phyloP scores from a whole-genome alignment of 345 rosid species.

The Firmiana major region DNA sequence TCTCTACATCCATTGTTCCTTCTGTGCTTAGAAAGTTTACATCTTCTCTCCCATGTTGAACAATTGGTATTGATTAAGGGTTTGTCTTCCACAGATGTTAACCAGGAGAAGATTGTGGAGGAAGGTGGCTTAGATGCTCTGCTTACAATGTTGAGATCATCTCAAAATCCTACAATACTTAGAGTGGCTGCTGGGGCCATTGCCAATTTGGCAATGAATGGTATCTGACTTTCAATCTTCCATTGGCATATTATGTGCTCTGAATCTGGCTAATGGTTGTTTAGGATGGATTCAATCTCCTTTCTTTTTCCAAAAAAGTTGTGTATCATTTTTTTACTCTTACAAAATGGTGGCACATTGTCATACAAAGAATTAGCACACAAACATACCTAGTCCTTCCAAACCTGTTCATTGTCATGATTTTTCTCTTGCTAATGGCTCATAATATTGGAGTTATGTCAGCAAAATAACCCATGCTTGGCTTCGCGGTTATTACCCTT shows the following conservation, averaged over 20 bases:
- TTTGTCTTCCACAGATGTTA: constrained; percentile 43
- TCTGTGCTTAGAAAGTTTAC: not conserved
- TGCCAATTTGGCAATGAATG: constrained; percentile 95
- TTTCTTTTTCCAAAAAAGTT: not conserved
- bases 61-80: not conserved
- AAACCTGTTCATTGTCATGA: not conserved
- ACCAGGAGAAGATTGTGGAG: constrained; percentile 85
- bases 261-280: not conserved
- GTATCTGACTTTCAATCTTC: constrained; percentile 29
- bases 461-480: too few species aligned
- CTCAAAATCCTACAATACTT: constrained; percentile 69
- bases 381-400: not conserved
- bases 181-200: constrained; percentile 96
- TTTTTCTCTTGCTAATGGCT: not conserved
- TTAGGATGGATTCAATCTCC: not conserved
- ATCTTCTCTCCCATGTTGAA: not conserved
- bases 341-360: not conserved
- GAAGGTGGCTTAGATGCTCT: constrained; percentile 90
- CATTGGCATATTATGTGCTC: constrained; percentile 9
- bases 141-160: constrained; percentile 59
- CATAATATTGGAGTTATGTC: not conserved
- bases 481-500: too few species aligned
- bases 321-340: not conserved
- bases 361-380: not conserved
- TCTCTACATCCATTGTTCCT: not conserved